Base-by-base conservation (phyloP, 345 rosid genomes). In the Crucihimalaya himalaica region DNA sequence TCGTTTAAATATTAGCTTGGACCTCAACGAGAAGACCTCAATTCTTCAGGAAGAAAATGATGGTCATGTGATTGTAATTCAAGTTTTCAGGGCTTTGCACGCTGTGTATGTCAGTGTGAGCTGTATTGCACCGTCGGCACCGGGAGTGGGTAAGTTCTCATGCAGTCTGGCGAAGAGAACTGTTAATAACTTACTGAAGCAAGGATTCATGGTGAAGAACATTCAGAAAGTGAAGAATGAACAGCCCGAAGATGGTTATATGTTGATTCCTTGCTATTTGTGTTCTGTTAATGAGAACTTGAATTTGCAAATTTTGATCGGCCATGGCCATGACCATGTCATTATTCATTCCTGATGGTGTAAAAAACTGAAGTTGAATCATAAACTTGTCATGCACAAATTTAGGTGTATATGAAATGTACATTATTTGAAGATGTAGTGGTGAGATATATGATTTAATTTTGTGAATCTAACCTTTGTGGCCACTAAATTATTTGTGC, bases 41-140 rank as follows among this genome's bases (percentile, higher is more conserved):
- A 15, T 76, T 15, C 57, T 68, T 18, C 70, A 69, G 45, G 80
- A 76, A 70, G 37, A 68, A 25, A 19, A 18, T 0, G 28, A 43
- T 19, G 71, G 81, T 2, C 75, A 39, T n/a, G 66, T 78, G 35
- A 42, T 68, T 4, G 45, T 83, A 16, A 73, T 86, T 48, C 83
- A 71, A 42, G 79, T 16, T 76, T 76, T 76, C 27, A 45, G 12
- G 65, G 8, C 76, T 61, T 2, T 51, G 45, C 48, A 62, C 8
- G 84, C 75, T 31, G 79, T 75, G 56, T 18, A 28, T 6, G 39
- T 86, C 5, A 64, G 46, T 5, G 48, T 83, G 57, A 70, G 63
- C 35, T 75, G 78, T 51, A 56, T 83, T 32, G 72, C 63, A 31
- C 83, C 71, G 39, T 64, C 5, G 52, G 34, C 37, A 20, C 47